Evolutionary conservation across 306 rosid species (phyloP), one percentile per base, ranked within the genome.

Genomic region (Carpinus viminea): DNA sequence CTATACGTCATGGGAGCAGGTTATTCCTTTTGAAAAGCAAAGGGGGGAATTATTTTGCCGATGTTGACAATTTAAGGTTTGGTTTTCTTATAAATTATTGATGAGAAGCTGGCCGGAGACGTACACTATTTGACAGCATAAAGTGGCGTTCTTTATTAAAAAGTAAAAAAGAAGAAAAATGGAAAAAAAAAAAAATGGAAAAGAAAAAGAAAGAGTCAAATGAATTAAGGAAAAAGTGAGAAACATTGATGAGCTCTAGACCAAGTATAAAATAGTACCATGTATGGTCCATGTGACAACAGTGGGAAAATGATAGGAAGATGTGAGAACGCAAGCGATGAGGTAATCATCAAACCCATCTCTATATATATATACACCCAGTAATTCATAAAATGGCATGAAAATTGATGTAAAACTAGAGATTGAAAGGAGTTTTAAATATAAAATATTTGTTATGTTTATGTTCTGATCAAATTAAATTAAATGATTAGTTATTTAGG

Each of bases 51-150:
- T 81, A 73, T 59, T 71, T 74, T 69, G 59, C 71, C 55, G 52
- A 73, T 74, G 85, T 74, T 68, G 86, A 28, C 82, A 76, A 5
- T 74, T 21, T 31, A 51, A 64, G 75, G 69, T 74, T 81, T 53
- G 53, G 38, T 78, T 80, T 60, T 24, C 52, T 64, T 51, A 60
- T 18, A 13, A 43, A 46, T 57, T 71, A 60, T 53, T 82, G 76
- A 81, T 79, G 65, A 79, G 68, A 36, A 73, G 72, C 26, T 24
- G 26, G 26, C 26, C 26, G 54, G 65, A 46, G 87, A 74, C 76
- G 26, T 24, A 24, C 26, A 24, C 26, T 24, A 81, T 73, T 76
- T 73, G 77, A 79, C 87, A 73, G 62, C 82, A 78, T 15, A 71
- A 73, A 59, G 72, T 70, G 80, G 73, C 74, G 17, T 55, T 78